Conservation (phyloP, 345 rosid genomes). For the Eucalyptus victrix region DNA sequence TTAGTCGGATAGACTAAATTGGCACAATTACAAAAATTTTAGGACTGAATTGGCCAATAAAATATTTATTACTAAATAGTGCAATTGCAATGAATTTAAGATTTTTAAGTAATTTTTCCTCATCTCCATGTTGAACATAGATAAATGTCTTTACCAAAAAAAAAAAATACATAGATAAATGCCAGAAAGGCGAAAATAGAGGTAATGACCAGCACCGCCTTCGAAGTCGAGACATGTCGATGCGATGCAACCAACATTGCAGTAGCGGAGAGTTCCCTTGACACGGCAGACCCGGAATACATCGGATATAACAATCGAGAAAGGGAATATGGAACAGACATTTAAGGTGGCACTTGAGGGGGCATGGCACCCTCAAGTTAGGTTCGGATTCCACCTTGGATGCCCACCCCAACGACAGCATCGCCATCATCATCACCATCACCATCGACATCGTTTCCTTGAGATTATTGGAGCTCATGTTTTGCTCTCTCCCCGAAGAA, state of each 20-base stretch:
- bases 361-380: not conserved
- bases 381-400: not conserved
- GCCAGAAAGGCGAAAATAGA: not conserved
- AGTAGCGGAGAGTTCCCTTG: not conserved
- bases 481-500: not conserved
- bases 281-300: not conserved
- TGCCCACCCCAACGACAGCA: not conserved
- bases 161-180: not conserved
- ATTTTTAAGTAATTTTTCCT: not conserved
- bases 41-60: too few species aligned
- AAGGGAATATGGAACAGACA: not conserved
- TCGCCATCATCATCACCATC: not conserved
- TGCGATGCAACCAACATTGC: not conserved
- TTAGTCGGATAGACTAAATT: not conserved
- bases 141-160: not conserved
- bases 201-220: not conserved
- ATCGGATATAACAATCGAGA: not conserved
- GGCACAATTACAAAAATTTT: too few species aligned
- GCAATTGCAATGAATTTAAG: too few species aligned
- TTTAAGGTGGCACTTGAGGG: not conserved
- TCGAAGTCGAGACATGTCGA: not conserved
- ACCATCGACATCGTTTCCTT: not conserved
- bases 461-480: not conserved
- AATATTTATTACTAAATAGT: too few species aligned
- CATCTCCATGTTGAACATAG: not conserved